These are phyloP conservation scores for Rhododendron ovatum DNA, from an alignment of 148 eudicot genomes.

Conservation along the genomic window DNA sequence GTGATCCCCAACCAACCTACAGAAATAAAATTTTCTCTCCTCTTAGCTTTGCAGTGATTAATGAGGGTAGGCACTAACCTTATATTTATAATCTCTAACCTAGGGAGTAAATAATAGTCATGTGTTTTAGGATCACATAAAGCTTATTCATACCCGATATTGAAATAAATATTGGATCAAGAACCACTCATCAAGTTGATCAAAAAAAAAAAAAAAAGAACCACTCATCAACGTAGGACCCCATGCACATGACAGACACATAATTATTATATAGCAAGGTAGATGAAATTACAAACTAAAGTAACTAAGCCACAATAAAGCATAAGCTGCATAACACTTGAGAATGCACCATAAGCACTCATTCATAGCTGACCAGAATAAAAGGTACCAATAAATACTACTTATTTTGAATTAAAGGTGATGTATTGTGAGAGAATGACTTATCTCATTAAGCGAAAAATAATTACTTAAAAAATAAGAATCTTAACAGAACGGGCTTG, in stretches of 20 bases:
- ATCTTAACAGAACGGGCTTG: too few relatives aligned
- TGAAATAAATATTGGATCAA: not conserved
- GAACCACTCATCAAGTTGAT: not conserved
- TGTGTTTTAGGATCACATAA: not conserved
- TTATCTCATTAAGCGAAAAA: too few relatives aligned
- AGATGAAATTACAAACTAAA: too few relatives aligned
- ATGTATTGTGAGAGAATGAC: too few relatives aligned
- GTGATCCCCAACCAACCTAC: not conserved
- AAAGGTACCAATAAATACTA: too few relatives aligned
- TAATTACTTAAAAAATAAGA: too few relatives aligned
- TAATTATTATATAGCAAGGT: not conserved
- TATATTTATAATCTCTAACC: not conserved
- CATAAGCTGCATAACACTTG: too few relatives aligned
- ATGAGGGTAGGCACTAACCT: not conserved
- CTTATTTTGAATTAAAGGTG: too few relatives aligned
- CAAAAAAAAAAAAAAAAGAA: too few relatives aligned
- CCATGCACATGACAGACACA: not conserved
- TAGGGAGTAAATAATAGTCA: not conserved
- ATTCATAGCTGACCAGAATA: too few relatives aligned
- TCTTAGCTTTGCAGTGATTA: not conserved
- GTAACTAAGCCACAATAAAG: not conserved
- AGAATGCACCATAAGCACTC: too few relatives aligned
- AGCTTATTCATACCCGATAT: not conserved
- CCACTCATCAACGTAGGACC: not conserved
- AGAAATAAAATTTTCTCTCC: not conserved